A percentile compares a stretch with the other conserved stretches of the same genome.
phyloP scores from a whole-genome alignment of 768 basidiomycete genomes.

The Neoboletus magnificus region DNA sequence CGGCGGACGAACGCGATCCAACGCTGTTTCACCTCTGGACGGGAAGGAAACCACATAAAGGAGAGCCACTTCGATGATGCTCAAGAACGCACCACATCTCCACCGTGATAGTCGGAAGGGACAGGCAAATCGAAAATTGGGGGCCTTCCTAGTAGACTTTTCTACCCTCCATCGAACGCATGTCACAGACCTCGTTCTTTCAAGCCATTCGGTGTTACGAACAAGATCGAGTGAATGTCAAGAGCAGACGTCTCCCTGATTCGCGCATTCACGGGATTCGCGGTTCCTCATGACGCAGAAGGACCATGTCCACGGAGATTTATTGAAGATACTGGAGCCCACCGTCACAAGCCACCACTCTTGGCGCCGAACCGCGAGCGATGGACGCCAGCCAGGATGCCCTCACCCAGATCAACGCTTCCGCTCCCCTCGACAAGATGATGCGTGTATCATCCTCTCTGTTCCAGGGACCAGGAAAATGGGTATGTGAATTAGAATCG shows the following conservation, averaged over 20 bases:
- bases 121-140: neutral
- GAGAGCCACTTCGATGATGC: neutral
- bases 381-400: neutral
- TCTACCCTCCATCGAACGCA: neutral
- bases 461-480: neutral
- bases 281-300: neutral
- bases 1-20: neutral
- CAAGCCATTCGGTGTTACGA: neutral
- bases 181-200: neutral
- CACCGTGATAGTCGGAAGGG: neutral
- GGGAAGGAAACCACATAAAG: neutral
- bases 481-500: neutral
- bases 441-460: neutral
- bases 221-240: neutral
- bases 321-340: neutral
- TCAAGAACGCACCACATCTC: neutral
- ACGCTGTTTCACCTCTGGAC: neutral
- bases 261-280: neutral
- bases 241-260: neutral
- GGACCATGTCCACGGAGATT: neutral
- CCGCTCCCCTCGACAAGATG: neutral
- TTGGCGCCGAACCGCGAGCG: neutral
- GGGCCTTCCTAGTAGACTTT: neutral
- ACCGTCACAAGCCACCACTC: neutral
- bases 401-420: neutral